phyloP scores from a whole-genome alignment of 2,329 filamentous ascomycete genomes.

The Acephala macrosclerotiorum region DNA sequence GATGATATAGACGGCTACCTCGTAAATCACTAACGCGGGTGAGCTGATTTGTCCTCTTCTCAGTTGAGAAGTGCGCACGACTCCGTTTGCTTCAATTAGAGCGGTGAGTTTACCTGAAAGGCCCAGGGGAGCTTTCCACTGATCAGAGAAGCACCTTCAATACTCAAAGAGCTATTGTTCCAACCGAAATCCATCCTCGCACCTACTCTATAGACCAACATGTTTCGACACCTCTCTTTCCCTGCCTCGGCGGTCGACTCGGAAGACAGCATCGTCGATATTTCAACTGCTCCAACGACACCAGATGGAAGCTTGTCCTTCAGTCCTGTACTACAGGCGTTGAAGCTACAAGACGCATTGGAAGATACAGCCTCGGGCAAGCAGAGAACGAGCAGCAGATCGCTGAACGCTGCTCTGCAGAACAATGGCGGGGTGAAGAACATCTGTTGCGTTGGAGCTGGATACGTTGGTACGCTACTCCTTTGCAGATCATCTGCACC shows the following conservation, averaged over 20 bases:
- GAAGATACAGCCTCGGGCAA: conserved; percentile 23
- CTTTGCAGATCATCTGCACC: neutral
- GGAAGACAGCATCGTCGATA: conserved; percentile 41
- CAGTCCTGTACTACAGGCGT: conserved; percentile 50
- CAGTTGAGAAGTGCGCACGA: neutral
- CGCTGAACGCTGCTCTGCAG: conserved; percentile 15
- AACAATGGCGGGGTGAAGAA: conserved; percentile 51
- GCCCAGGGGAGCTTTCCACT: too few species aligned
- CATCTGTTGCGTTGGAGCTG: conserved; percentile 78
- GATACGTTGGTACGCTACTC: conserved; percentile 72
- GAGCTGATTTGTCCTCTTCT: conserved; percentile 4
- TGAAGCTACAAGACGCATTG: conserved; percentile 35
- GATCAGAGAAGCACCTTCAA: neutral
- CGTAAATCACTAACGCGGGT: neutral
- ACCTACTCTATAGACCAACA: conserved; percentile 21
- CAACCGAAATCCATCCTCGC: neutral
- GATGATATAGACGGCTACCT: neutral
- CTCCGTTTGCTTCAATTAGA: conserved; percentile 5
- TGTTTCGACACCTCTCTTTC: conserved; percentile 34
- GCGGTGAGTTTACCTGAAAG: conserved; percentile 4
- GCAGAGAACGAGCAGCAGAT: conserved; percentile 14
- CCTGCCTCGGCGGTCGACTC: conserved; percentile 36
- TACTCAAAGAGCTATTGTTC: neutral
- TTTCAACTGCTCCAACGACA: conserved; percentile 55
- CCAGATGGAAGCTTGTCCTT: conserved; percentile 52